Evolutionary conservation across 2,329 filamentous ascomycete genomes (phyloP).

Genomic region (Venturiaceae sp.): DNA sequence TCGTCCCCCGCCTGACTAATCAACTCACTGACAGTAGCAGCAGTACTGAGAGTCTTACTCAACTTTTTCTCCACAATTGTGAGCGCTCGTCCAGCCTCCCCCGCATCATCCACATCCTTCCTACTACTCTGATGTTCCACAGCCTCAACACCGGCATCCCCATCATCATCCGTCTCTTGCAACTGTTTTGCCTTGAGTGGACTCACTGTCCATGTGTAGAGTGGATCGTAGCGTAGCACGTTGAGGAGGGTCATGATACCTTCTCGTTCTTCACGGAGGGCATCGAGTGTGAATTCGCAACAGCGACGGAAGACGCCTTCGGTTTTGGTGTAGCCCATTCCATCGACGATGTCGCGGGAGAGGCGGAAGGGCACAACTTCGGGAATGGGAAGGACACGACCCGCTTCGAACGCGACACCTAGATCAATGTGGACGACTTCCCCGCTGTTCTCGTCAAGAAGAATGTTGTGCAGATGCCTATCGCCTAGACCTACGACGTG

Average conservation of each 20-base stretch:
- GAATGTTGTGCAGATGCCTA: constrained; percentile 91
- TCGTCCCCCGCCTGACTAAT: constrained; percentile 96
- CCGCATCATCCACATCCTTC: constrained; percentile 45
- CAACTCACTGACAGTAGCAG: constrained; percentile 90
- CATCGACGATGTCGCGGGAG: constrained; percentile 90
- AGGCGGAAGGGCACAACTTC: constrained; percentile 94
- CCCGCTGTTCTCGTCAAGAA: constrained; percentile 79
- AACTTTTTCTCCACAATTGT: constrained; percentile 95
- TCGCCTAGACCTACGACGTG: constrained; percentile 90
- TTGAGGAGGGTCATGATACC: constrained; percentile 98
- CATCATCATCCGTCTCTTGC: constrained; percentile 49
- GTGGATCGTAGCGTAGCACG: constrained; percentile 91
- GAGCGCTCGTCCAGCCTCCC: constrained; percentile 84
- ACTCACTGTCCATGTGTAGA: constrained; percentile 92
- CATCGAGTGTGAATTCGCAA: constrained; percentile 94
- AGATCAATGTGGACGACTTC: constrained; percentile 97
- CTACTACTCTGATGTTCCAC: constrained; percentile 20
- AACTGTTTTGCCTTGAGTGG: constrained; percentile 55
- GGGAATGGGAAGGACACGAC: constrained; percentile 86
- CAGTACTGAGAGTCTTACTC: constrained; percentile 85
- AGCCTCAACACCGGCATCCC: constrained; percentile 20
- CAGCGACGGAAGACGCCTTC: constrained; percentile 97
- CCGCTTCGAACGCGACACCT: constrained; percentile 93
- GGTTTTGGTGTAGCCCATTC: constrained; percentile 89
- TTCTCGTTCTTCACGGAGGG: constrained; percentile 87